These are phyloP conservation scores for Neurospora sp. DNA, from an alignment of 495 filamentous ascomycete species.

Conservation along the genomic window DNA sequence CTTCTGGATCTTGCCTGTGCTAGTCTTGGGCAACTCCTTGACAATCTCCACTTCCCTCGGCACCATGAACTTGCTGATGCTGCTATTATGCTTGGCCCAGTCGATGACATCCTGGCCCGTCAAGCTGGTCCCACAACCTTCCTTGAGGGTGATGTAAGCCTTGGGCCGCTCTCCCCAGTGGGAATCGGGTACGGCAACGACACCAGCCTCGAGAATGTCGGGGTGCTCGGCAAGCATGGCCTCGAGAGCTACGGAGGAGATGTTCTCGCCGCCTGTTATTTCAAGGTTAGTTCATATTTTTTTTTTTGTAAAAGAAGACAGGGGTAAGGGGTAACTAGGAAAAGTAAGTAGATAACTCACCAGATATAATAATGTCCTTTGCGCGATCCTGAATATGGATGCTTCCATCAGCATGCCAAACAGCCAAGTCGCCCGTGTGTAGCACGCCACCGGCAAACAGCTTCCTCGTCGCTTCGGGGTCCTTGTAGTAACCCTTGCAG, in stretches of 20 bases:
- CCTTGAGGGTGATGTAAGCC: slow-evolving; percentile 77
- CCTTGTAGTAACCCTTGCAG: slow-evolving; percentile 83
- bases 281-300: not conserved
- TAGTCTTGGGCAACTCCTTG: slow-evolving; percentile 84
- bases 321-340: not conserved
- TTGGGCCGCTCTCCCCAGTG: slow-evolving; percentile 96
- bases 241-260: slow-evolving; percentile 87
- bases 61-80: slow-evolving; percentile 91
- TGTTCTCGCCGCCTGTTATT: slow-evolving; percentile 79
- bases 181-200: slow-evolving; percentile 78
- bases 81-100: slow-evolving; percentile 72
- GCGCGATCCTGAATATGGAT: slow-evolving; percentile 88
- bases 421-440: slow-evolving; percentile 86
- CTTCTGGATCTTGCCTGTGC: slow-evolving; percentile 93
- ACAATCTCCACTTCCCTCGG: slow-evolving; percentile 89
- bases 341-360: slow-evolving; percentile 37
- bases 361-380: slow-evolving; percentile 98
- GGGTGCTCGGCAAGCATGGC: slow-evolving; percentile 86
- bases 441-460: slow-evolving; percentile 79
- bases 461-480: slow-evolving; percentile 75
- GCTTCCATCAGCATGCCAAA: slow-evolving; percentile 81
- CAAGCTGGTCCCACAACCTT: slow-evolving; percentile 39
- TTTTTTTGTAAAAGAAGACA: slow-evolving; percentile 1
- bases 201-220: slow-evolving; percentile 79
- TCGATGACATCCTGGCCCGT: slow-evolving; percentile 63